Evolutionary conservation across 2,329 filamentous ascomycete species (phyloP).

Genomic region (Alternaria consortialis): DNA sequence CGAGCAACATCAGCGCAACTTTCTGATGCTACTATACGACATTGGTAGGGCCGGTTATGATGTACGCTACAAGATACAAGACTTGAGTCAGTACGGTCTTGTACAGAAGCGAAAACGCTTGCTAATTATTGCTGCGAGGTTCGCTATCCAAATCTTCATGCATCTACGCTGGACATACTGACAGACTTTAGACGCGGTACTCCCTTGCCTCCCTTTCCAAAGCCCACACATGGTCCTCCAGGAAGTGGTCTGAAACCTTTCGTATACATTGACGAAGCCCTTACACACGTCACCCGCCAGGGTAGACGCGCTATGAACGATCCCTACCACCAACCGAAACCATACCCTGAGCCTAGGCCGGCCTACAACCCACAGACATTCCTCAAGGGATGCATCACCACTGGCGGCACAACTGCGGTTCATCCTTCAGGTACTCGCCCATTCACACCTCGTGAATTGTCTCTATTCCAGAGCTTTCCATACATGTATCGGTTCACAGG

Average conservation of each 20-base stretch:
- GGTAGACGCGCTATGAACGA: constrained; percentile 8
- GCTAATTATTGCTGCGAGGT: constrained; percentile 40
- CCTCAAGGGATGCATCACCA: constrained; percentile 24
- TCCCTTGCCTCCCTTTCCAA: constrained; percentile 44
- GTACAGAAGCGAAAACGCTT: constrained; percentile 38
- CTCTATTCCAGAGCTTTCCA: constrained; percentile 32
- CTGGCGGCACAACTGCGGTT: constrained; percentile 21
- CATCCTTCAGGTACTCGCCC: constrained; percentile 27
- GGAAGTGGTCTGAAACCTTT: constrained; percentile 33
- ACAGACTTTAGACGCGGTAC: constrained; percentile 25
- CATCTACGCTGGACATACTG: constrained; percentile 3
- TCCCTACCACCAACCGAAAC: constrained; percentile 28
- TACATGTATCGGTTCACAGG: constrained; percentile 18
- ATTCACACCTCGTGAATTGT: constrained; percentile 31
- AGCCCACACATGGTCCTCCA: constrained; percentile 30
- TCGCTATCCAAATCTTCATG: constrained; percentile 1
- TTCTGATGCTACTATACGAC: constrained; percentile 24
- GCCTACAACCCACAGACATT: background rate
- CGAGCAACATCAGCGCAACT: constrained; percentile 18
- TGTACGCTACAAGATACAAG: constrained; percentile 30
- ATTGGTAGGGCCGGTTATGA: constrained; percentile 34
- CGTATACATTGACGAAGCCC: constrained; percentile 30
- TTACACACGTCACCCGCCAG: constrained; percentile 21
- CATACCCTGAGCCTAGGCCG: background rate
- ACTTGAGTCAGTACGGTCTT: constrained; percentile 34